These are phyloP conservation scores for Tolypocladium tropicale DNA, from an alignment of 2,329 filamentous ascomycete genomes.

Conservation along the genomic window DNA sequence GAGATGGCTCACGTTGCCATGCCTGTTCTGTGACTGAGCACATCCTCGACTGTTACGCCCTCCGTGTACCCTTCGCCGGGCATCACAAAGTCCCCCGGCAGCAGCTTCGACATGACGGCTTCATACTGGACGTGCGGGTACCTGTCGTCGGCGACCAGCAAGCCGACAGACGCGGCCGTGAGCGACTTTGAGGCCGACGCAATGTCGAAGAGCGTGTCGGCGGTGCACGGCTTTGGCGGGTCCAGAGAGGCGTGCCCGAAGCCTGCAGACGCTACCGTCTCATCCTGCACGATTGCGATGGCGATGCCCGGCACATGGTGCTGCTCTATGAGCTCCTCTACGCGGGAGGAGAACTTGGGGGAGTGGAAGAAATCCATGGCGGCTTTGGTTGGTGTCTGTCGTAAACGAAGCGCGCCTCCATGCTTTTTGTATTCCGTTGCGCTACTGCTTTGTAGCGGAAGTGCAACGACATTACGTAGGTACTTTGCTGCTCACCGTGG, in stretches of 20 bases:
- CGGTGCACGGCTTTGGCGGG: constrained; percentile 7
- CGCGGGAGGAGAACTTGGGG: constrained; percentile 5
- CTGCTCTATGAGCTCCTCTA: constrained; percentile 8
- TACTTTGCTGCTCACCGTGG: background rate
- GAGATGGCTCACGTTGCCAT: constrained; percentile 9
- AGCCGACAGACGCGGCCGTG: constrained; percentile 14
- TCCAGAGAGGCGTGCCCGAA: constrained; percentile 12
- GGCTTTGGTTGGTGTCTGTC: no score
- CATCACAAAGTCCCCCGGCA: constrained; percentile 17
- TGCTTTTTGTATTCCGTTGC: no score
- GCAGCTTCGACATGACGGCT: constrained; percentile 11
- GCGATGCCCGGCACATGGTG: constrained; percentile 13
- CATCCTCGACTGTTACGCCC: constrained; percentile 12
- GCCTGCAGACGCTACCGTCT: constrained; percentile 9
- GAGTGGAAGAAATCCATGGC: constrained; percentile 10
- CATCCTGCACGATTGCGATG: constrained; percentile 10
- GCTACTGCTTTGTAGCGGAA: no score
- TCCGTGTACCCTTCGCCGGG: constrained; percentile 8
- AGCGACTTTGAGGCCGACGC: constrained; percentile 16
- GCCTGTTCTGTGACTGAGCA: constrained; percentile 14
- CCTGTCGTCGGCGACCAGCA: constrained; percentile 11
- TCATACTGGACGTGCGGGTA: constrained; percentile 13
- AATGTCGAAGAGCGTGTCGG: constrained; percentile 17
- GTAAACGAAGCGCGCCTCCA: no score
- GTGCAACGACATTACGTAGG: no score